phyloP scores from a whole-genome alignment of 2,329 filamentous ascomycete species.

The Elsinoe arachidis region DNA sequence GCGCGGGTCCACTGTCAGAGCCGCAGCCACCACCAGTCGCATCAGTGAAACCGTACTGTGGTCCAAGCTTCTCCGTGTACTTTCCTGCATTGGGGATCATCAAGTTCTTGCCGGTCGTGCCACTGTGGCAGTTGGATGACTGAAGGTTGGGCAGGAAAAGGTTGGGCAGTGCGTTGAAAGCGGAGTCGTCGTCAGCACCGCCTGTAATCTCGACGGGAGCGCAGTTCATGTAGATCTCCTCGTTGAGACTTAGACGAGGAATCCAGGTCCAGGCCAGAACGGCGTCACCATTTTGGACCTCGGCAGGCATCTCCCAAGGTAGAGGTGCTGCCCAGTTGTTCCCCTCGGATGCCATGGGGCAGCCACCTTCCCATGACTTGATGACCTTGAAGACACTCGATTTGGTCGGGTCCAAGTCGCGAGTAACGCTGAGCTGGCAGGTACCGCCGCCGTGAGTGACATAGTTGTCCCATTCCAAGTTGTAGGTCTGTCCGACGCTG shows the following conservation, averaged over 20 bases:
- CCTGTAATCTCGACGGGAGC: constrained; percentile 58
- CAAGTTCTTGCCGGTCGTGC: constrained; percentile 10
- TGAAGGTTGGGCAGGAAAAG: constrained; percentile 43
- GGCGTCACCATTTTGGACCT: constrained; percentile 65
- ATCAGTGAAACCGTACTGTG: constrained; percentile 8
- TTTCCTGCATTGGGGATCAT: constrained; percentile 22
- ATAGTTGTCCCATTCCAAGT: constrained; percentile 7
- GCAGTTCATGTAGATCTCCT: constrained; percentile 98
- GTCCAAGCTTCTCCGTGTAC: constrained; percentile 12
- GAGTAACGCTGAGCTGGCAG: constrained; percentile 77
- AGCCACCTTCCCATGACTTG: constrained; percentile 77
- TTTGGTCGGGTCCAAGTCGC: constrained; percentile 60
- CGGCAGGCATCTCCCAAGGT: constrained; percentile 60
- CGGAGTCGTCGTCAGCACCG: constrained; percentile 31
- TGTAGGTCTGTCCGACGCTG: not conserved
- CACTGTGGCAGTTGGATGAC: constrained; percentile 23
- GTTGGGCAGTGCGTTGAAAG: constrained; percentile 54
- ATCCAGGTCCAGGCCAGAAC: constrained; percentile 79
- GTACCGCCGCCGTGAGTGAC: constrained; percentile 73
- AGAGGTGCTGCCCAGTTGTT: constrained; percentile 46
- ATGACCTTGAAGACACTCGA: constrained; percentile 76
- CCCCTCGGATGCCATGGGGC: constrained; percentile 50
- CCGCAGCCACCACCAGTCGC: constrained; percentile 19
- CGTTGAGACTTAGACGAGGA: constrained; percentile 67
- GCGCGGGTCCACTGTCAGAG: not conserved